phyloP scores from a whole-genome alignment of 805 yeast genomes.

The Hanseniaspora jakobsenii region DNA sequence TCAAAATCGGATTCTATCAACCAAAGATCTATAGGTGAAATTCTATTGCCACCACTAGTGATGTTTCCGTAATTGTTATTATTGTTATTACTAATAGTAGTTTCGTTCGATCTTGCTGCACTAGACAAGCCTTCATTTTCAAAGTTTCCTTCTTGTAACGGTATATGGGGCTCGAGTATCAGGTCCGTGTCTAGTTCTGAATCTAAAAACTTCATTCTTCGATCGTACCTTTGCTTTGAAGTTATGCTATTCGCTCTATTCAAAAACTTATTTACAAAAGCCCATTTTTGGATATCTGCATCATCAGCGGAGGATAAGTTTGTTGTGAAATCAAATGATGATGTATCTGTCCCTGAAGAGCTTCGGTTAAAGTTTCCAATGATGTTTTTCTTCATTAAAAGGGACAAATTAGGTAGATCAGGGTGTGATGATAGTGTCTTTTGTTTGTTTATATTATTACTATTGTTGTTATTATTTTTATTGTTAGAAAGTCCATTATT shows the following conservation, averaged over 20 bases:
- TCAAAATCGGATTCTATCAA: conserved; percentile 27
- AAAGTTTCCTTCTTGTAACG: conserved; percentile 34
- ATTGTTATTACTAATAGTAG: no score
- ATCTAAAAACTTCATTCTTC: conserved; percentile 49
- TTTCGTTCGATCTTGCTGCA: no score
- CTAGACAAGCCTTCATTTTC: conserved; percentile 43
- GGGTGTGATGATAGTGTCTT: conserved; percentile 8
- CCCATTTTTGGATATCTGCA: conserved; percentile 32
- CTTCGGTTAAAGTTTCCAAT: conserved; percentile 19
- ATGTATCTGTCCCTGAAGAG: no score
- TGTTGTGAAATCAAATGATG: no score
- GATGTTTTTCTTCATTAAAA: conserved; percentile 26
- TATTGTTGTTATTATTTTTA: conserved; percentile 1
- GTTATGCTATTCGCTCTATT: conserved; percentile 63
- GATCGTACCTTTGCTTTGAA: conserved; percentile 51
- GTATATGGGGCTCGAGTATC: conserved; percentile 49
- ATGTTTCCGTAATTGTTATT: no score
- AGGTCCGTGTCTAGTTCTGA: conserved; percentile 41
- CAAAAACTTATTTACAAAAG: conserved; percentile 46
- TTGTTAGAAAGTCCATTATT: neutral
- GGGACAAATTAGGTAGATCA: conserved; percentile 26
- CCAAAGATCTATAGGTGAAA: conserved; percentile 23
- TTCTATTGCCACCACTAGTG: no score
- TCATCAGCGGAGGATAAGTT: conserved; percentile 12
- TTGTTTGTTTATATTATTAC: conserved; percentile 14